Evolutionary conservation across 1,139 yeast genomes (phyloP), one percentile per base, ranked within the genome.

Genomic region (Pichia sorboxylosa): DNA sequence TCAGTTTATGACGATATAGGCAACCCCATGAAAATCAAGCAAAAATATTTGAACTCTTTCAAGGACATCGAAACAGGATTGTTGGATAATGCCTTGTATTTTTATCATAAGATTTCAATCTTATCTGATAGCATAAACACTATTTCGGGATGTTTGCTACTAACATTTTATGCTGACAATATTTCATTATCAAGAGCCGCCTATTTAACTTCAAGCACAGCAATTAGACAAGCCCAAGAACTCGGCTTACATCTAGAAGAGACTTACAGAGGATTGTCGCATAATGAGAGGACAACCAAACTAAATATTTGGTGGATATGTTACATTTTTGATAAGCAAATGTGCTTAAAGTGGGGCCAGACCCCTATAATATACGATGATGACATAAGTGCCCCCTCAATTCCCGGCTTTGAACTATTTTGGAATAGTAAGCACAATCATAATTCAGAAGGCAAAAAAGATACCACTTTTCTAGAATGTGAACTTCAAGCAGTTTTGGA

Each of bases 161-260:
- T 75, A 32, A 53, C 66, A 4, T 41, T 61, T 3, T 69, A 63
- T 44, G 54, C 69, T 8, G 74, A 71, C 31, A 57, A 62, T 30
- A 52, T 64, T 46, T 50, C 66, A 11, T 28, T 48, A 4, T 61
- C 70, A 13, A 66, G 65, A 24, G 53, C 61, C 5, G 61, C 65
- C 24, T 66, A 63, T 43, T 56, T 64, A 23, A 45, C 76, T 9
- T 49, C 64, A 0, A 55, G 76, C 0, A 62, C 69, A 7, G 77
- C 77, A 1, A 63, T 72, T 2, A 57, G 83, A 35, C 66, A 62
- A 42, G 81, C 83, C 0, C 74, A 68, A 41, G 78, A 72, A 31
- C 52, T 77, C 36, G 92, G 92, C 0, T 55, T 81, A 17, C 81
- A 80, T 46, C 55, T 83, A 22, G 55, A 54, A 13, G 83, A 77